Conservation (phyloP, 164 flowering plant species). For the Sedum album region DNA sequence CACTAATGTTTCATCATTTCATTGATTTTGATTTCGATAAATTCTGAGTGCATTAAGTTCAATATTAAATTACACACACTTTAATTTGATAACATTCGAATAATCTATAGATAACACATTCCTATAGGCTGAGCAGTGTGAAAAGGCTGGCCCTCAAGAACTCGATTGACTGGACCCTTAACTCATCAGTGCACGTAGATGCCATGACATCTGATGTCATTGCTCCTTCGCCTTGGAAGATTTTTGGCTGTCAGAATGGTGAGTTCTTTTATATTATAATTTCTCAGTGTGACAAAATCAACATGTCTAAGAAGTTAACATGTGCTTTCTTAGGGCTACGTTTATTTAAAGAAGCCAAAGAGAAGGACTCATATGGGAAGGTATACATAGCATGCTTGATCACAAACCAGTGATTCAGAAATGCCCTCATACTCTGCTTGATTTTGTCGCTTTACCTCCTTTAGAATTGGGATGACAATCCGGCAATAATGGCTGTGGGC, state of each 20-base stretch:
- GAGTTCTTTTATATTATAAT: conserved; percentile 10
- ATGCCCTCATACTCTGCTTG: neutral
- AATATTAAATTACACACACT: neutral
- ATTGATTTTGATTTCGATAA: no score
- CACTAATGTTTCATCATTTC: neutral
- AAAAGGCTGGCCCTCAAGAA: conserved; percentile 17
- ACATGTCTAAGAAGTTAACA: neutral
- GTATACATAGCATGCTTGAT: conserved; percentile 15
- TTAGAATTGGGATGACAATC: conserved; percentile 81
- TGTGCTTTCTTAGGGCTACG: conserved; percentile 50
- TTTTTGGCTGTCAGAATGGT: conserved; percentile 95
- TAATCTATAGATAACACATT: neutral
- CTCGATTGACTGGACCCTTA: conserved; percentile 38
- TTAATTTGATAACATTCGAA: neutral
- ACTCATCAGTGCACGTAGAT: conserved; percentile 27
- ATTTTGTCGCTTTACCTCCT: conserved; percentile 7
- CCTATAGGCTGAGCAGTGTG: conserved; percentile 17
- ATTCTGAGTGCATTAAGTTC: neutral
- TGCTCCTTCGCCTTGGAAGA: conserved; percentile 94
- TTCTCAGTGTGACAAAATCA: neutral
- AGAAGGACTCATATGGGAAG: conserved; percentile 38
- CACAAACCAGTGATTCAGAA: neutral
- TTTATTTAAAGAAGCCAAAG: conserved; percentile 83
- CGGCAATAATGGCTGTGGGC: conserved; percentile 96
- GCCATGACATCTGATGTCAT: conserved; percentile 71